Percentiles rank a stretch among this genome's conserved stretches.
phyloP scores from a whole-genome alignment of 176 grass and related monocot species.

The Zea mays region Zm-B73-REFERENCE-NAM-5.0 NC_050098.1:135392501-135393000 shows the following conservation, averaged over 20 bases:
- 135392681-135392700: neutral
- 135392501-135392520: neutral
- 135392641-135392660: neutral
- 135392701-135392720: neutral
- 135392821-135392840: neutral
- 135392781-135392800: neutral
- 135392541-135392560: conserved; percentile 7
- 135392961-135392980: too few relatives aligned
- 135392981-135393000: too few relatives aligned
- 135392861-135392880: too few relatives aligned
- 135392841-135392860: too few relatives aligned
- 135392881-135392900: too few relatives aligned
- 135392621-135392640: neutral
- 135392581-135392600: neutral
- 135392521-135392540: neutral
- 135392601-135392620: neutral
- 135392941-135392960: too few relatives aligned
- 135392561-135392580: neutral
- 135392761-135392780: neutral
- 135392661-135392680: neutral
- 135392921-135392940: too few relatives aligned
- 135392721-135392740: neutral
- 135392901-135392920: too few relatives aligned
- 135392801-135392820: neutral
- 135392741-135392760: neutral